phyloP scores from a whole-genome alignment of 768 basidiomycete genomes.

The Calocybe cyanea region DNA sequence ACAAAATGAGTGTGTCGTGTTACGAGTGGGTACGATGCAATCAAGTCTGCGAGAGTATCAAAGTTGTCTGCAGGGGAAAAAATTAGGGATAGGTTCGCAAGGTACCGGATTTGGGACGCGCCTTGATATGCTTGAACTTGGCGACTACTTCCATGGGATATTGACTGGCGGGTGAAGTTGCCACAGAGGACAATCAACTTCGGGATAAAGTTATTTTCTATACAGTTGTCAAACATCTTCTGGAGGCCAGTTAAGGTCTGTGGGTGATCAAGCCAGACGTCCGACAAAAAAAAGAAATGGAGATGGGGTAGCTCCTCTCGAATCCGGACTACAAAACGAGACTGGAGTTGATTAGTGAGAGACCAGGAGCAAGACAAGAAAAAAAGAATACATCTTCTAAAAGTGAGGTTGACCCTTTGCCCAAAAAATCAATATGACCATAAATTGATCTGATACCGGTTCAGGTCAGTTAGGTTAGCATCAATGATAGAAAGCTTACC shows the following conservation, averaged over 20 bases:
- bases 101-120: constrained; percentile 19
- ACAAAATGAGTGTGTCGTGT: constrained; percentile 83
- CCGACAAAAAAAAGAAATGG: constrained; percentile 91
- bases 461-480: constrained; percentile 9
- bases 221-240: constrained; percentile 86
- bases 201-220: constrained; percentile 84
- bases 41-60: constrained; percentile 79
- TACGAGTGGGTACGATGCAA: constrained; percentile 76
- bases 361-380: not conserved
- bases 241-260: constrained; percentile 75
- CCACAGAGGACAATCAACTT: constrained; percentile 91
- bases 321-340: constrained; percentile 57
- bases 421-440: constrained; percentile 95
- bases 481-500: constrained; percentile 41
- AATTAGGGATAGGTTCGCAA: not conserved
- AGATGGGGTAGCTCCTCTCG: constrained; percentile 70
- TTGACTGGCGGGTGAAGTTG: constrained; percentile 85
- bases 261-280: constrained; percentile 92
- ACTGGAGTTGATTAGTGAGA: constrained; percentile 32
- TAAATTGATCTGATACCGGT: constrained; percentile 68
- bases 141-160: constrained; percentile 71
- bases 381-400: constrained; percentile 74
- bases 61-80: constrained; percentile 68
- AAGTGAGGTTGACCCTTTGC: constrained; percentile 87
- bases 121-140: constrained; percentile 87